Evolutionary conservation across 139 green algal species (phyloP).

Genomic region (Diplosphaera chodatii): DNA sequence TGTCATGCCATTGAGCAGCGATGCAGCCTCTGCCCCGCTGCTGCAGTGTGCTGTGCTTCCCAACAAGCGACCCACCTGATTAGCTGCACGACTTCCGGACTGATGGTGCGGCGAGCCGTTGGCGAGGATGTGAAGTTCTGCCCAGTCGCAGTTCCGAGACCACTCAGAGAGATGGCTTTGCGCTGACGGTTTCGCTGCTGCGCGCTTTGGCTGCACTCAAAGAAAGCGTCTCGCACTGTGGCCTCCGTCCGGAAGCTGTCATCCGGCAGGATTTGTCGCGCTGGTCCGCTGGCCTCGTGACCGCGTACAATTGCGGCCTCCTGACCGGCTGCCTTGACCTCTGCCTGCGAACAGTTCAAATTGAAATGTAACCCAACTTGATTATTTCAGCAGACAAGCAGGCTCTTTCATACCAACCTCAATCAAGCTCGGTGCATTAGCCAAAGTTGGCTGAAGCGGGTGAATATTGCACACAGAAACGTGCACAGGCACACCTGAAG

Average conservation of each 20-base stretch:
- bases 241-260: background rate
- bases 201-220: background rate
- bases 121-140: background rate
- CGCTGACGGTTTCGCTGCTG: background rate
- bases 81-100: background rate
- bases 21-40: no score
- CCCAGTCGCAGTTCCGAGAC: background rate
- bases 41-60: no score
- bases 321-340: background rate
- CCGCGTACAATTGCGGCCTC: background rate
- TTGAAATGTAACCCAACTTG: no score
- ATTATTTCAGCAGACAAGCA: no score
- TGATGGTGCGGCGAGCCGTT: background rate
- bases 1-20: no score
- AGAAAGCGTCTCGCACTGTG: background rate
- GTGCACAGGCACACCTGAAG: background rate
- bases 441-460: no score
- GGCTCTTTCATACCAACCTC: no score
- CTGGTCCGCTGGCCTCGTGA: background rate
- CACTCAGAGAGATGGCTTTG: background rate
- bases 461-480: no score
- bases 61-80: no score
- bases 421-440: no score
- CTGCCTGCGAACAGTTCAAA: background rate
- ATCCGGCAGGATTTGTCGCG: conserved; percentile 1